Evolutionary conservation across 2,329 filamentous ascomycete species (phyloP).

Genomic region (Cladosporium oxysporum): DNA sequence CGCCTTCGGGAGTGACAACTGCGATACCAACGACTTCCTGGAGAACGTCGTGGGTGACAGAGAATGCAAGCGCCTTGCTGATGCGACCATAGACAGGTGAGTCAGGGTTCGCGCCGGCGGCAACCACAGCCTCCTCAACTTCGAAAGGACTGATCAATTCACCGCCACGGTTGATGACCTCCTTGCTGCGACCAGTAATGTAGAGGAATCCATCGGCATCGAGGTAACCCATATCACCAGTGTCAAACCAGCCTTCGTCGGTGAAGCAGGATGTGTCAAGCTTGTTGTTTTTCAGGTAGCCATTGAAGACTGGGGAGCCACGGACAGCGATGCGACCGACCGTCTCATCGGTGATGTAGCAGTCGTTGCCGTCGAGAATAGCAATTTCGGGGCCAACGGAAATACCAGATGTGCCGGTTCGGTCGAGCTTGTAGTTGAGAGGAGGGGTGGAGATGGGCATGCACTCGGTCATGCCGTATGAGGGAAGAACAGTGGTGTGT

Average conservation of each 20-base stretch:
- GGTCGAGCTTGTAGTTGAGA: constrained; percentile 54
- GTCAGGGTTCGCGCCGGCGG: constrained; percentile 45
- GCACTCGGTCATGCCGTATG: constrained; percentile 63
- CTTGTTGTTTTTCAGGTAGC: constrained; percentile 51
- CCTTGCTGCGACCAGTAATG: constrained; percentile 58
- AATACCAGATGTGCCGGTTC: constrained; percentile 56
- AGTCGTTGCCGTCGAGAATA: constrained; percentile 49
- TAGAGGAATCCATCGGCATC: constrained; percentile 55
- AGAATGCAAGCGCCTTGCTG: constrained; percentile 56
- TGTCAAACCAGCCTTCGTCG: constrained; percentile 55
- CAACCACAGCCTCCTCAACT: constrained; percentile 58
- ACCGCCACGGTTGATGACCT: constrained; percentile 60
- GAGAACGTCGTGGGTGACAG: constrained; percentile 53
- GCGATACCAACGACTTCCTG: constrained; percentile 59
- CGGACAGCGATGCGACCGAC: constrained; percentile 50
- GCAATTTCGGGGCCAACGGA: constrained; percentile 54
- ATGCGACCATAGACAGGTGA: constrained; percentile 52
- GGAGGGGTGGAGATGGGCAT: constrained; percentile 61
- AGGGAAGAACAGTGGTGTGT: constrained; percentile 50
- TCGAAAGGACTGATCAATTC: constrained; percentile 63
- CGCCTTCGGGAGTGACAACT: constrained; percentile 50
- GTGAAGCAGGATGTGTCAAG: constrained; percentile 52
- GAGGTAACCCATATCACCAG: constrained; percentile 56
- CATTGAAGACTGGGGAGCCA: constrained; percentile 54
- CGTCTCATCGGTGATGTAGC: constrained; percentile 34